These are phyloP conservation scores for Trichoderma asperellum DNA, from an alignment of 2,329 filamentous ascomycete genomes.

Conservation along the genomic window DNA sequence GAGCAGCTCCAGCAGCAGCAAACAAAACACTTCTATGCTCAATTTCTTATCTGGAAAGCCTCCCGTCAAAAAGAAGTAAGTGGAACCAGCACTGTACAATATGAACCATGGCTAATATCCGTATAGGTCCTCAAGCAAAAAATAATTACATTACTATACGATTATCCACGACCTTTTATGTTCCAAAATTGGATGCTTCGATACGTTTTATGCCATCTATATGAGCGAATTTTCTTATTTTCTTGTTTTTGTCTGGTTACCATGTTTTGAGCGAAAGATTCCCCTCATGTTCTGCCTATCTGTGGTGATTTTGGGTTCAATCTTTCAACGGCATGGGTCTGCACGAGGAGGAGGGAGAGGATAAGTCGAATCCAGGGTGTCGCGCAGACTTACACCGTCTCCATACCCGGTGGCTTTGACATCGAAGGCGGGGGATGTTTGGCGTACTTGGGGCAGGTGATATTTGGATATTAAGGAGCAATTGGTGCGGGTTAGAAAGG, in stretches of 20 bases:
- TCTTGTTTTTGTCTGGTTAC: not conserved
- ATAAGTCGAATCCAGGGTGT: constrained; percentile 26
- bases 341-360: constrained; percentile 32
- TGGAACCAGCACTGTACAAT: too few relatives aligned
- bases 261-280: constrained; percentile 24
- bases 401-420: constrained; percentile 1
- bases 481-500: constrained; percentile 31
- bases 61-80: constrained; percentile 33
- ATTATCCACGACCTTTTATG: constrained; percentile 22
- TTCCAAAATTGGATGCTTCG: constrained; percentile 13
- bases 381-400: not conserved
- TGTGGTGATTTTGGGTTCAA: constrained; percentile 2
- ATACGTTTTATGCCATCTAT: constrained; percentile 26
- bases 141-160: constrained; percentile 20
- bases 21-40: constrained; percentile 31
- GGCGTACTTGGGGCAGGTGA: constrained; percentile 31
- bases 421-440: constrained; percentile 7
- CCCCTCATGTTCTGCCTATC: constrained; percentile 24
- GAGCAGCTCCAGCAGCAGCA: constrained; percentile 29
- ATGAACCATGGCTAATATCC: not conserved
- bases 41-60: constrained; percentile 33
- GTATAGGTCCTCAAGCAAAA: constrained; percentile 30
- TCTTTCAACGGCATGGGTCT: constrained; percentile 31
- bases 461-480: constrained; percentile 30
- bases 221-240: constrained; percentile 27